Evolutionary conservation across 2,329 filamentous ascomycete species (phyloP).

Genomic region (Rhynchosporium graminicola): DNA sequence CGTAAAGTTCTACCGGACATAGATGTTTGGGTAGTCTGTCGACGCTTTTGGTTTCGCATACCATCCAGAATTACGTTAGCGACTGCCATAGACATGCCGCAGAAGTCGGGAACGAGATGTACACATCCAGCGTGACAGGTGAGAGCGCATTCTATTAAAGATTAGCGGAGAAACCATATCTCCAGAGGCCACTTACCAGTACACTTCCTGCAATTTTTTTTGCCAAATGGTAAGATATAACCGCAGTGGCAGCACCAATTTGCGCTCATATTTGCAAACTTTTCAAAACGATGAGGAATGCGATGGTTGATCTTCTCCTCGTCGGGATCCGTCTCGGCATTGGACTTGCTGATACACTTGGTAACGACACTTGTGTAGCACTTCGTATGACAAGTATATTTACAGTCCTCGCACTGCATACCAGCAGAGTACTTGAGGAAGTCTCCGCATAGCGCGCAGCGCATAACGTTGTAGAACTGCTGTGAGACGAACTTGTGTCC

Average conservation of each 20-base stretch:
- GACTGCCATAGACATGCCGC: constrained; percentile 97
- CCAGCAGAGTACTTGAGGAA: constrained; percentile 98
- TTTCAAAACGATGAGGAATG: constrained; percentile 94
- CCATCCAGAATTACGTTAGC: constrained; percentile 92
- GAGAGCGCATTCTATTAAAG: constrained; percentile 73
- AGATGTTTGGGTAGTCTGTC: constrained; percentile 46
- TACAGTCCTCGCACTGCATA: constrained; percentile 99
- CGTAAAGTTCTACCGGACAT: constrained; percentile 36
- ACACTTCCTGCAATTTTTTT: constrained; percentile 93
- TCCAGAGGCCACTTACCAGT: constrained; percentile 57
- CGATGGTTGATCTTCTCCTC: constrained; percentile 99
- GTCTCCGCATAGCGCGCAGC: constrained; percentile 94
- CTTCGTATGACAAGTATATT: constrained; percentile 98
- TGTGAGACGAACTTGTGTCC: constrained; percentile 98
- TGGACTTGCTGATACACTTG: constrained; percentile 99
- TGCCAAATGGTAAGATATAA: constrained; percentile 90
- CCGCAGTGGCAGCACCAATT: constrained; percentile 99
- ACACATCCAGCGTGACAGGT: constrained; percentile 90
- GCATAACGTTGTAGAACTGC: constrained; percentile 99
- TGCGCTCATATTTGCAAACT: constrained; percentile 96
- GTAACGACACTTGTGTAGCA: constrained; percentile 96
- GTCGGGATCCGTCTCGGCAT: constrained; percentile 96
- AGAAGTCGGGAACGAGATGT: constrained; percentile 97
- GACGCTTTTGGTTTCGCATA: constrained; percentile 75
- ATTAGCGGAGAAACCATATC: constrained; percentile 35